phyloP scores from a whole-genome alignment of 2,329 filamentous ascomycete species.

The Microcyclospora pomicola region DNA sequence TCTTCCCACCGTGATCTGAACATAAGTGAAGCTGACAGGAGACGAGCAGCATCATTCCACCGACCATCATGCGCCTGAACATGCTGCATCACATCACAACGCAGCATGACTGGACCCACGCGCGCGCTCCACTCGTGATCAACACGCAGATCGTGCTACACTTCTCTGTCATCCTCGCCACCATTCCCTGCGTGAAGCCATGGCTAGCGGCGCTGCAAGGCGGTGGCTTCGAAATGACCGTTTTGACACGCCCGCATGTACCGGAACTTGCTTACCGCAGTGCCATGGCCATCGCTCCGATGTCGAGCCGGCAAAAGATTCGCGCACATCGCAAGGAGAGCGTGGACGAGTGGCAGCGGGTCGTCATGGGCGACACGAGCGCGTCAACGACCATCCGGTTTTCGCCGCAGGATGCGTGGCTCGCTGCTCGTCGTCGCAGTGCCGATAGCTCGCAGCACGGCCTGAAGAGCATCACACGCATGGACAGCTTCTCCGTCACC shows the following conservation, averaged over 20 bases:
- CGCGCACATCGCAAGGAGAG: too few species aligned
- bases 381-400: too few species aligned
- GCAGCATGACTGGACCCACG: slow-evolving; percentile 7
- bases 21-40: not conserved
- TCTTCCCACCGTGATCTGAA: not conserved
- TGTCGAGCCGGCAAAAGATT: too few species aligned
- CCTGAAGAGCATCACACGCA: slow-evolving; percentile 11
- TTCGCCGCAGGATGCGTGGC: too few species aligned
- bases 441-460: too few species aligned
- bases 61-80: slow-evolving; percentile 7
- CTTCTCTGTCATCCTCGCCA: slow-evolving; percentile 16
- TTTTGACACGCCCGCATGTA: too few species aligned
- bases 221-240: slow-evolving; percentile 2
- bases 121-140: slow-evolving; percentile 9
- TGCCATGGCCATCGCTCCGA: too few species aligned
- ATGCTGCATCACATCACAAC: slow-evolving; percentile 2
- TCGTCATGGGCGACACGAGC: too few species aligned
- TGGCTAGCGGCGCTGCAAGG: slow-evolving; percentile 7
- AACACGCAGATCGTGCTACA: slow-evolving; percentile 15
- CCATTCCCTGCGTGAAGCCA: slow-evolving; percentile 18
- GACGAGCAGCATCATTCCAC: slow-evolving; percentile 7
- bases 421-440: too few species aligned
- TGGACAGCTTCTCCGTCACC: slow-evolving; percentile 21
- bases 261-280: too few species aligned
- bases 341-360: too few species aligned